Evolutionary conservation across 768 basidiomycete species (phyloP).

Genomic region (Phylloporus sp.): DNA sequence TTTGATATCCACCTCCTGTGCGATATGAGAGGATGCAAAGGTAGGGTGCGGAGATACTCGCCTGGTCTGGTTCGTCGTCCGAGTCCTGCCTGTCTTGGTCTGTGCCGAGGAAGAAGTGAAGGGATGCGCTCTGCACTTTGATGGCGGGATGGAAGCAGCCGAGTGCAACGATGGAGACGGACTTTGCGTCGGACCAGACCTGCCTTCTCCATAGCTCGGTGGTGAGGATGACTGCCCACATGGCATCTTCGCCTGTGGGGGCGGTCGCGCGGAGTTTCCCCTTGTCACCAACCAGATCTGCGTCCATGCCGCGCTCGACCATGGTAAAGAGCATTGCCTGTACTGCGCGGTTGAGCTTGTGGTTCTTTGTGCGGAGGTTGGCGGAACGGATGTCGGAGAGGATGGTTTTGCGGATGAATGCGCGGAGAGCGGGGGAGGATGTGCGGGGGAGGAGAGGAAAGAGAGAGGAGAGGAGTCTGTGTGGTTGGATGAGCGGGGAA

Average conservation of each 20-base stretch:
- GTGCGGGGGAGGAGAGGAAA: constrained; percentile 95
- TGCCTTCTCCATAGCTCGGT: constrained; percentile 93
- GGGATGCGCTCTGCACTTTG: constrained; percentile 91
- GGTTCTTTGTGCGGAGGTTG: constrained; percentile 83
- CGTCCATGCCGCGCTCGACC: constrained; percentile 90
- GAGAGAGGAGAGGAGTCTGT: constrained; percentile 86
- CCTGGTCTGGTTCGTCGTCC: constrained; percentile 62
- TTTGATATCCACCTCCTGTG: constrained; percentile 60
- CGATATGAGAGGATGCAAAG: constrained; percentile 1
- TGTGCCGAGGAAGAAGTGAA: constrained; percentile 95
- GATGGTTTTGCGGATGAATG: constrained; percentile 89
- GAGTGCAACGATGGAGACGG: constrained; percentile 85
- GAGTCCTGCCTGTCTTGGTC: constrained; percentile 73
- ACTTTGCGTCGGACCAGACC: constrained; percentile 89
- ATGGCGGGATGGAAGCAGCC: constrained; percentile 91
- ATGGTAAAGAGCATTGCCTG: constrained; percentile 95
- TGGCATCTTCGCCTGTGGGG: constrained; percentile 73
- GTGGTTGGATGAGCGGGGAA: constrained; percentile 4
- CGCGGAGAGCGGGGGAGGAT: constrained; percentile 75
- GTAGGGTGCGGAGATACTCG: background rate
- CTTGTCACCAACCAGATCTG: constrained; percentile 77
- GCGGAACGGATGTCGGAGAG: constrained; percentile 89
- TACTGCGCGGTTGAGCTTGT: constrained; percentile 93
- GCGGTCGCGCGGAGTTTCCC: constrained; percentile 56
- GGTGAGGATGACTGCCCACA: constrained; percentile 95